Conservation (phyloP, 805 yeast genomes). For the Candida koratica region DNA sequence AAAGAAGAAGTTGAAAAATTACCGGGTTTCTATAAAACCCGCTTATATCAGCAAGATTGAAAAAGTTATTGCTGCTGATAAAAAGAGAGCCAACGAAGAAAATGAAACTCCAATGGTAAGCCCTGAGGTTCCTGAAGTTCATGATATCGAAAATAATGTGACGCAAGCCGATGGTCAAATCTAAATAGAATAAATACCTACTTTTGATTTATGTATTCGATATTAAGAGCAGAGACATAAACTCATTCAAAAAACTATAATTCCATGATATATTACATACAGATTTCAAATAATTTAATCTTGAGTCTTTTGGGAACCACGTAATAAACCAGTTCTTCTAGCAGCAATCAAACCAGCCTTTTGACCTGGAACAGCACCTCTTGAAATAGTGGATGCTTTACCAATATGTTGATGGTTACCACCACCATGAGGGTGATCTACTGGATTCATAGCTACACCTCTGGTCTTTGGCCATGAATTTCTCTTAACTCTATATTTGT, state of each 20-base stretch:
- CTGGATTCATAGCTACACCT: slow-evolving; percentile 99
- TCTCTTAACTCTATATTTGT: slow-evolving; percentile 98
- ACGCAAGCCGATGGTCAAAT: too few species aligned
- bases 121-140: too few species aligned
- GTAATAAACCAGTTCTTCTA: slow-evolving; percentile 99
- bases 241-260: slow-evolving; percentile 10
- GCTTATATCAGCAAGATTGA: slow-evolving; percentile 42
- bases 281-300: slow-evolving; percentile 29
- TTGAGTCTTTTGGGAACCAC: slow-evolving; percentile 94
- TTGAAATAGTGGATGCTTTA: slow-evolving; percentile 49
- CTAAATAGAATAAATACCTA: not conserved
- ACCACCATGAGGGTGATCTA: slow-evolving; percentile 99
- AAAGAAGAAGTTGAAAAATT: slow-evolving; percentile 29
- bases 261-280: slow-evolving; percentile 10
- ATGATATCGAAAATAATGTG: too few species aligned
- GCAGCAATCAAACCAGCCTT: slow-evolving; percentile 99
- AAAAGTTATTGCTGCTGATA: slow-evolving; percentile 37
- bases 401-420: slow-evolving; percentile 56
- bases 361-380: slow-evolving; percentile 99
- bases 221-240: slow-evolving; percentile 10
- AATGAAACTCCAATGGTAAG: too few species aligned
- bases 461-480: slow-evolving; percentile 99
- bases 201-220: slow-evolving; percentile 13
- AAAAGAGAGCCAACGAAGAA: not conserved
- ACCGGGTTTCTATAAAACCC: slow-evolving; percentile 31